A percentile compares a stretch with the other conserved stretches of the same genome.
Evolutionary conservation across 2,329 filamentous ascomycete genomes (phyloP).

Genomic region (Diaporthe ilicicola): DNA sequence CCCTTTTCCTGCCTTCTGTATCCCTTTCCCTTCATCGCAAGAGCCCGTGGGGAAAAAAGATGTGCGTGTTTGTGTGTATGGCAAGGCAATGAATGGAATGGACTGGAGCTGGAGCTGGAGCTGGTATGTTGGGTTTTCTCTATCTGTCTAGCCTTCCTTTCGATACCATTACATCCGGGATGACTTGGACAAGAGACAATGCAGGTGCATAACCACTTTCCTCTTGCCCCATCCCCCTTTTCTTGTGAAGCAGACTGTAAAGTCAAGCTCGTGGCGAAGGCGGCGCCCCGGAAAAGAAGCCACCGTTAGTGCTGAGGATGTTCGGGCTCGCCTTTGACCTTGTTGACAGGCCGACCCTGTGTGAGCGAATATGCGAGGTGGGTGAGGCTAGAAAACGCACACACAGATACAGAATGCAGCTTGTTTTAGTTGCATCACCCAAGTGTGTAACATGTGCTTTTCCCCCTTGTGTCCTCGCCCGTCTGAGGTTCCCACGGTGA

Average conservation of each 20-base stretch:
- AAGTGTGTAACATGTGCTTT: background rate
- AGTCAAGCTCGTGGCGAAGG: too few relatives aligned
- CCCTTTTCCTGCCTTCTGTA: background rate
- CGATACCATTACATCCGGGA: constrained; percentile 45
- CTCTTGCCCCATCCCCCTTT: background rate
- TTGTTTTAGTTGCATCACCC: background rate
- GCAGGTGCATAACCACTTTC: background rate
- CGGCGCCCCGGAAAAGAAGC: too few relatives aligned
- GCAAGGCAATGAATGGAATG: background rate
- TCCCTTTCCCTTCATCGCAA: background rate
- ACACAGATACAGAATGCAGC: background rate
- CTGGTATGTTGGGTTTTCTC: background rate
- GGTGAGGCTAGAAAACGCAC: background rate
- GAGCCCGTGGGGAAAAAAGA: background rate
- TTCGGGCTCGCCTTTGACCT: background rate
- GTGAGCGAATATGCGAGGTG: background rate
- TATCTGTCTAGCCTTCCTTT: constrained; percentile 27
- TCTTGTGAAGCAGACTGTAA: too few relatives aligned
- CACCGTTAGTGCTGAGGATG: too few relatives aligned
- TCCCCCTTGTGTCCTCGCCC: background rate
- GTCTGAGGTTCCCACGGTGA: background rate
- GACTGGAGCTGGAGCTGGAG: background rate
- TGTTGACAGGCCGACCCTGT: background rate
- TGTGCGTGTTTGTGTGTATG: background rate
- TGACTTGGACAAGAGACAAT: background rate